Base-by-base conservation (phyloP, 345 rosid species). In the Camelina laxa region DNA sequence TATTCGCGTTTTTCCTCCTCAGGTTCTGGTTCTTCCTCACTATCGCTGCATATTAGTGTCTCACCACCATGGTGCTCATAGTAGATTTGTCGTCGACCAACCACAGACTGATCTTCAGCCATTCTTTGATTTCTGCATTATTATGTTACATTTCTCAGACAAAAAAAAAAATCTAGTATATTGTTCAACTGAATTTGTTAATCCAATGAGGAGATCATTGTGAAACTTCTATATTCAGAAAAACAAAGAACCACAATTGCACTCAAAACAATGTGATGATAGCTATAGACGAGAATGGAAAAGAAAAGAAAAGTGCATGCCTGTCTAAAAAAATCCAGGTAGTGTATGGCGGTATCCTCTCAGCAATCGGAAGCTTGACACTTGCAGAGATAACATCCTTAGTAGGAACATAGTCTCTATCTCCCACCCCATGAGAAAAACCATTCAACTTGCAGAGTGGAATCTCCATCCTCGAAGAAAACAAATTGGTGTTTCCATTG, bases 41-140 rank as follows among this genome's bases (percentile, higher is more conserved):
- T 95, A 67, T 95, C 99, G 69, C 97, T 92, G 69, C 99, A 92
- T 65, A 95, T 83, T 47, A 95, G 84, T 47, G 99, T 95, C 84
- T 95, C 99, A 65, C 90, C 90, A 63, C 97, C 98, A 85, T 88
- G 90, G 80, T 87, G 88, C 59, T 90, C 98, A 80, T 95, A 95
- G 83, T 95, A 95, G 60, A 95, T 95, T 75, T 91, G 98, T 82
- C 98, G 89, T 77, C 99, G 86, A 70, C 99, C 99, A 84, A 92
- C 96, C 73, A 95, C 97, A 59, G 99, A 90, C 78, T 95, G 99
- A 78, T 92, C 99, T 75, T 95, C 98, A 31, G 96, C 91, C 99
- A 95, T 95, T 85, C 96, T 89, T 85, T 90, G 99, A 83, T 95
- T 95, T 82, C 99, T 95, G 91, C 81, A 81, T 78, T 85, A 48